Evolutionary conservation across 2,329 filamentous ascomycete genomes (phyloP).

Genomic region (Kalaharituber pfeilii): DNA sequence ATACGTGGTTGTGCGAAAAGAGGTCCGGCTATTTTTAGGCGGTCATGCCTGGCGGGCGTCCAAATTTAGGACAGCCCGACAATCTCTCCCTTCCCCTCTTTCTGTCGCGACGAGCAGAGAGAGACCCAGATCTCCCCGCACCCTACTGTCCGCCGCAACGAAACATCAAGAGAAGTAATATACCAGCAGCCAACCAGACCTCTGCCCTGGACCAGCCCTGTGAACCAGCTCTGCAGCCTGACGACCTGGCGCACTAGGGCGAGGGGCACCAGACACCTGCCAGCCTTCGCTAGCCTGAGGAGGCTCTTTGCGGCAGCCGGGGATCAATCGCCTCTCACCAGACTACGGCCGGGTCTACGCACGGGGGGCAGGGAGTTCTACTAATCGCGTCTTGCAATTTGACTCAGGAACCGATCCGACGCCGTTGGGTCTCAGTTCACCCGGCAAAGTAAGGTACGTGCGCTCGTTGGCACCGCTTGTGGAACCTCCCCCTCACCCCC

Average conservation of each 20-base stretch:
- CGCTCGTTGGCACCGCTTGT: background rate
- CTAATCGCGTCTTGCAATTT: background rate
- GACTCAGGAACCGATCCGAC: background rate
- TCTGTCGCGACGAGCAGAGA: background rate
- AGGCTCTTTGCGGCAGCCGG: background rate
- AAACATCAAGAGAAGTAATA: background rate
- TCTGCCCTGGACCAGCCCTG: background rate
- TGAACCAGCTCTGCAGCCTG: too few species aligned
- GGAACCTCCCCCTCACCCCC: too few species aligned
- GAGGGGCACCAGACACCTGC: background rate
- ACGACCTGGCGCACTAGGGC: background rate
- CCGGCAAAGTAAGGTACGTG: background rate
- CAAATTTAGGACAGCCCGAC: background rate
- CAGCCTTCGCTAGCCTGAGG: background rate
- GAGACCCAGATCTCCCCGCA: background rate
- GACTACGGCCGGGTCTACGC: background rate
- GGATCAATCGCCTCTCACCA: background rate
- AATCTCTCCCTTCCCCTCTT: constrained; percentile 1
- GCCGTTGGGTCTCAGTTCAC: background rate
- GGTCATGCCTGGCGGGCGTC: background rate
- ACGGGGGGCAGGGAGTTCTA: background rate
- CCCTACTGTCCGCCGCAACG: background rate
- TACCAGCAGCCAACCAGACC: background rate
- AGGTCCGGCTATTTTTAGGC: background rate
- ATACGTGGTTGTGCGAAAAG: background rate